These are phyloP conservation scores for Phoma sp. DNA, from an alignment of 2,329 filamentous ascomycete genomes.

Conservation along the genomic window DNA sequence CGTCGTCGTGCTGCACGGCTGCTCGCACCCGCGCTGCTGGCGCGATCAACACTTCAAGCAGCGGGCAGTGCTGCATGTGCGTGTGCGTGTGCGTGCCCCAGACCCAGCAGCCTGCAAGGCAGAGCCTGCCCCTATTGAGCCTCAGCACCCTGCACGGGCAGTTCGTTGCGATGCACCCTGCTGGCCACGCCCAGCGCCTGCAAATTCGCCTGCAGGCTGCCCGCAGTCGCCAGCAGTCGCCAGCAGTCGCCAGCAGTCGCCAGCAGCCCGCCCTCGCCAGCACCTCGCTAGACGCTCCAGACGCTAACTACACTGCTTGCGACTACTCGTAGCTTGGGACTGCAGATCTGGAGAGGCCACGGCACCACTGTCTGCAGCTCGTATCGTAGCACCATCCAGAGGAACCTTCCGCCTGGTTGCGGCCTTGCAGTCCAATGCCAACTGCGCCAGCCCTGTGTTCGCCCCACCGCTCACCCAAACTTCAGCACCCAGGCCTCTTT, in stretches of 20 bases:
- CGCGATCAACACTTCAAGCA: background rate
- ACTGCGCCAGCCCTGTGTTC: background rate
- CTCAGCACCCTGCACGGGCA: too few species aligned
- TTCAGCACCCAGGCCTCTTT: background rate
- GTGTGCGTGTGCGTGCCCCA: too few species aligned
- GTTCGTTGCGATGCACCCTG: background rate
- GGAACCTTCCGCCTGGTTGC: background rate
- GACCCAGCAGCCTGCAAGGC: too few species aligned
- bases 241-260: too few species aligned
- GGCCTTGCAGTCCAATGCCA: background rate
- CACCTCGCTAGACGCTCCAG: background rate
- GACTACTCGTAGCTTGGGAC: background rate
- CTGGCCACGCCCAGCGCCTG: too few species aligned
- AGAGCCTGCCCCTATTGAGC: too few species aligned
- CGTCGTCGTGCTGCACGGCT: background rate
- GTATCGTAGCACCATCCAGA: background rate
- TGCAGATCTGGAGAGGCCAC: background rate
- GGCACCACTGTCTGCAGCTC: background rate
- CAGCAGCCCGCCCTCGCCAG: too few species aligned
- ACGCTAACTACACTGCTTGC: background rate
- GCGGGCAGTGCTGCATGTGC: background rate
- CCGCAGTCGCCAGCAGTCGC: too few species aligned
- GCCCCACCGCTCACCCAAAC: constrained; percentile 3
- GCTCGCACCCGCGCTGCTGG: background rate
- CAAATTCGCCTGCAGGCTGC: too few species aligned